A percentile compares a stretch with the other conserved stretches of the same genome.
phyloP scores from a whole-genome alignment of 805 yeast species.

The Hanseniaspora clermontiae region DNA sequence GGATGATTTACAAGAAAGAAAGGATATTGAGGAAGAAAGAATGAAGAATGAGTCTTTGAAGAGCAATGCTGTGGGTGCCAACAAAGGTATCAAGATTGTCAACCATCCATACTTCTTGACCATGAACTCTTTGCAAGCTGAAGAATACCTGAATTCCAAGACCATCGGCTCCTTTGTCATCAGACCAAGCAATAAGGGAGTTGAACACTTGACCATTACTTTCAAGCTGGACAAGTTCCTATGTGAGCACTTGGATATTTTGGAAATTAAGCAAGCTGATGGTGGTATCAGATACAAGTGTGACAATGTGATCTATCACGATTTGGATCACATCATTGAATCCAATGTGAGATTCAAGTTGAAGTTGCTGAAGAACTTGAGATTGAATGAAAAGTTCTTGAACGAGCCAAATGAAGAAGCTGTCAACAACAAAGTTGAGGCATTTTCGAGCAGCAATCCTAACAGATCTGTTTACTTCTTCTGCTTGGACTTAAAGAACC shows the following conservation, averaged over 20 bases:
- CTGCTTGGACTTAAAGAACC: slow-evolving; percentile 76
- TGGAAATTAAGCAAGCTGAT: slow-evolving; percentile 57
- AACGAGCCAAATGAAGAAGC: slow-evolving; percentile 47
- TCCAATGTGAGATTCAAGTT: slow-evolving; percentile 77
- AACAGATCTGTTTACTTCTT: slow-evolving; percentile 82
- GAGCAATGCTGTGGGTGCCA: slow-evolving; percentile 26
- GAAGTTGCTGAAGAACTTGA: slow-evolving; percentile 70
- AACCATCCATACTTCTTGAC: slow-evolving; percentile 86
- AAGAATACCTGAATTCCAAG: slow-evolving; percentile 77
- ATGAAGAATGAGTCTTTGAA: slow-evolving; percentile 30
- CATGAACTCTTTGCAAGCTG: slow-evolving; percentile 78
- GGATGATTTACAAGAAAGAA: slow-evolving; percentile 65
- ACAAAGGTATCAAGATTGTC: slow-evolving; percentile 56
- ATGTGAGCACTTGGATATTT: slow-evolving; percentile 81
- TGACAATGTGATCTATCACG: slow-evolving; percentile 60
- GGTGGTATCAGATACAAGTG: slow-evolving; percentile 50
- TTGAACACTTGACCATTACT: slow-evolving; percentile 77
- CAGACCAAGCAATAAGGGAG: slow-evolving; percentile 86
- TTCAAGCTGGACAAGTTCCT: slow-evolving; percentile 90
- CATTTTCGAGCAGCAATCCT: slow-evolving; percentile 83
- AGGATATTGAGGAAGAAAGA: slow-evolving; percentile 50
- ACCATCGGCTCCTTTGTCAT: slow-evolving; percentile 86
- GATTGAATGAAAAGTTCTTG: slow-evolving; percentile 76
- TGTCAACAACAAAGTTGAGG: slow-evolving; percentile 73
- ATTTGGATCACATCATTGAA: slow-evolving; percentile 84